Base-by-base conservation (phyloP, 2,329 filamentous ascomycete genomes). In the Cladosporium sp. region DNA sequence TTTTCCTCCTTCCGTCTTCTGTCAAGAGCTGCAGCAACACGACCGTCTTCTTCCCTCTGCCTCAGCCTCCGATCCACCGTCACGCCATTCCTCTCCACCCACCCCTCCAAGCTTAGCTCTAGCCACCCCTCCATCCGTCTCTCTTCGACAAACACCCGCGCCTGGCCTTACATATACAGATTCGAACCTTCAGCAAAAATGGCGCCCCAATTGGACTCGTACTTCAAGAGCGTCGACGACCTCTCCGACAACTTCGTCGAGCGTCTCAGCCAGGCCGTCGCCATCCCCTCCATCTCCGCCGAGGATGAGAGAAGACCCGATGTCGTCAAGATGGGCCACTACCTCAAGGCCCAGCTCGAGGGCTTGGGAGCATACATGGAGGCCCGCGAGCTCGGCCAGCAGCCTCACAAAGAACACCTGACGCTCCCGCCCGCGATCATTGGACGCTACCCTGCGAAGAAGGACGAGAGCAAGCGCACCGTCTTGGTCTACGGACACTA, bases 401-500 rank as follows among this genome's bases (percentile, higher is more conserved):
- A 98, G 74, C 91, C 89, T 50, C 86, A 88, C 67, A 89, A 89
- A 68, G 89, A 95, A 66, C 78, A 91, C 61, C 84, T 98, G 60
- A 85, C 95, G 50, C 85, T 98, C 13, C 93, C 93, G 3, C 93
- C 93, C 1, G 91, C 95, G 45, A 83, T 98, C 50, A 81, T 98
- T 56, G 92, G 85, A 43, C 85, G 93, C 59, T 97, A 97, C 69
- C 63, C 63, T 18, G 62, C 62, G 9, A 91, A 93, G 59, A 88
- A 82, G 69, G 91, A 97, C 69, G 84, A 86, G 71, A 88, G 81
- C 70, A 98, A 97, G 82, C 83, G 88, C 53, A 97, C 91, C 30
- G 93, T 98, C 59, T 79, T 98, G 55, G 89, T 98, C 40, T 98
- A 98, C 67, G 93, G 93, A 41, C 93, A 98, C 77, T 98, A 98